Evolutionary conservation across 164 flowering plant genomes (phyloP), one percentile per base, ranked within the genome.

Genomic region (Macadamia tetraphylla): DNA sequence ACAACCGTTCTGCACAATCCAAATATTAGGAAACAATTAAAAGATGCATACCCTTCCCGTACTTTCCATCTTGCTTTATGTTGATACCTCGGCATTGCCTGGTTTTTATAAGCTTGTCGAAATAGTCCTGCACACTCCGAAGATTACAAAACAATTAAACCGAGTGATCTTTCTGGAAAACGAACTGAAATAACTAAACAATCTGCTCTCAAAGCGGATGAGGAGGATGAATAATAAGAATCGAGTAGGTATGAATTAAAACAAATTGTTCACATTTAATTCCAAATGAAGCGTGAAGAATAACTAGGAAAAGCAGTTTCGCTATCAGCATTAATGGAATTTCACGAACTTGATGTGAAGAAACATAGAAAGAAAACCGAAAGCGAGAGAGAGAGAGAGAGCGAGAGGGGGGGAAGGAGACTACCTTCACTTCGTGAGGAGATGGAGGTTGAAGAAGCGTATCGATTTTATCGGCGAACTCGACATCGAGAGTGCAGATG

Each of bases 361-460:
- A 9, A 8, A 8, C 13, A 49, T 49, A 49, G 42, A 40, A 12
- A n/a, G 30, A 48, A 64, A 32, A 14, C n/a, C 0, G 30, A 30
- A 30, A 17, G 11, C 43, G 66, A 67, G 31, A 62, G 29, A 67
- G 30, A 52, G 42, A 15, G 23, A 61, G 29, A 71, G 60, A 42
- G 14, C 18, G 52, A 53, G 40, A 55, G 30, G 15, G 23, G 65
- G 42, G 0, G 49, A 57, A 11, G 18, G 40, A 3, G 4, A 63
- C 29, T 75, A 71, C 98, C 92, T 89, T 86, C 31, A 81, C 83
- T 74, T 86, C 80, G 32, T 43, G 79, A 63, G 84, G 75, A 31
- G 94, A 68, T 46, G 89, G 91, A 58, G 89, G 81, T n/a, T 67
- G 60, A 59, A 94, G 94, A 72, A 91, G 93, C 71, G 87, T 81